Percentiles rank a stretch among this genome's conserved stretches.
These are phyloP conservation scores for Dipodascus albidus DNA, from an alignment of 805 yeast species.

Conservation along the genomic window DNA sequence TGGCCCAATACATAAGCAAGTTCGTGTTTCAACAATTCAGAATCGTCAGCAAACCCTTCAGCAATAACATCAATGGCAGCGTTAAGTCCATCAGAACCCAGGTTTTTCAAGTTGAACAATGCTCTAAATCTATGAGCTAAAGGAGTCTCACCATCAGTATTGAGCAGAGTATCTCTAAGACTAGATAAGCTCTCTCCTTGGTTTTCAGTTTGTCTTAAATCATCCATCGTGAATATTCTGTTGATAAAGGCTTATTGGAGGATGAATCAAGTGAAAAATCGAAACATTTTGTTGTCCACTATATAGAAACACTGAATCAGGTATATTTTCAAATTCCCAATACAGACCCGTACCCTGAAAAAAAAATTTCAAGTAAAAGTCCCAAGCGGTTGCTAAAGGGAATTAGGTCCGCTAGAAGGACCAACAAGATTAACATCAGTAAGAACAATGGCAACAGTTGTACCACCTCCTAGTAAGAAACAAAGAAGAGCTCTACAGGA, in stretches of 20 bases:
- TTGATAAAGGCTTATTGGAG: background rate
- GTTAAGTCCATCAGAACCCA: slow-evolving; percentile 61
- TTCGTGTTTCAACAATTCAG: slow-evolving; percentile 92
- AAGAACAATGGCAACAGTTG: slow-evolving; percentile 66
- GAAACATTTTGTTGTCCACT: background rate
- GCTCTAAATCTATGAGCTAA: slow-evolving; percentile 90
- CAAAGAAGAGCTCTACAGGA: slow-evolving; percentile 76
- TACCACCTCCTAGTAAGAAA: slow-evolving; percentile 90
- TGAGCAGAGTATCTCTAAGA: slow-evolving; percentile 20
- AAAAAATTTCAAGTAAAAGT: background rate
- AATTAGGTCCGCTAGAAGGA: background rate
- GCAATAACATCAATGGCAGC: slow-evolving; percentile 76
- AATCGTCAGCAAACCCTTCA: slow-evolving; percentile 66
- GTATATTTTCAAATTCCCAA: background rate
- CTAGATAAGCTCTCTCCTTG: slow-evolving; percentile 12
- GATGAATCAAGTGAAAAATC: background rate
- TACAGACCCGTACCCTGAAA: background rate
- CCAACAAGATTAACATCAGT: background rate
- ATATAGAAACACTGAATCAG: background rate
- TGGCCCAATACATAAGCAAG: slow-evolving; percentile 97
- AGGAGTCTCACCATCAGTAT: slow-evolving; percentile 45
- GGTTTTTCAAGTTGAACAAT: slow-evolving; percentile 74
- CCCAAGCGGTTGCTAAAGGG: background rate
- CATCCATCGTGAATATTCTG: slow-evolving; percentile 12
- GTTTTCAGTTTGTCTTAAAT: slow-evolving; percentile 19